A percentile compares a stretch with the other conserved stretches of the same genome.
Conservation (phyloP, 768 basidiomycete species). For the Leccinum subgranulosum region DNA sequence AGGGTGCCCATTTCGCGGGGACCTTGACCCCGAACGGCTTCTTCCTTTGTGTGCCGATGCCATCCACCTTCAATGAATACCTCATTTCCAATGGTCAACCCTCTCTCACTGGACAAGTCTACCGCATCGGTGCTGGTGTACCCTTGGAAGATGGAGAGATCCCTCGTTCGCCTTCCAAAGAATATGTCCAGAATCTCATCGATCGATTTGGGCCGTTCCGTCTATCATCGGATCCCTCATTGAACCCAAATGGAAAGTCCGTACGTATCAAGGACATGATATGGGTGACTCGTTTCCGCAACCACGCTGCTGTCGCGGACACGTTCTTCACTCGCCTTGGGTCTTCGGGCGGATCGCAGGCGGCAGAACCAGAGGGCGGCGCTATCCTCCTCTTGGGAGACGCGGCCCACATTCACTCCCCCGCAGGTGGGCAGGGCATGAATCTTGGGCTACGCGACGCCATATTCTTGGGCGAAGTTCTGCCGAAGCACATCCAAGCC, state of each 20-base stretch:
- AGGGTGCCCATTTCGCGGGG: neutral
- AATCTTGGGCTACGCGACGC: neutral
- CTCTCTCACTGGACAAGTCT: neutral
- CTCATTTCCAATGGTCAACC: neutral
- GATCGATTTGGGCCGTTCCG: conserved; percentile 39
- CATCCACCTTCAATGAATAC: neutral
- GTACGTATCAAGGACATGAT: conserved; percentile 37
- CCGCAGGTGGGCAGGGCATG: neutral
- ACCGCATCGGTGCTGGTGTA: neutral
- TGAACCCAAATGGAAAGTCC: conserved; percentile 30
- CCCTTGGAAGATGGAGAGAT: neutral
- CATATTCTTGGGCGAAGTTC: neutral
- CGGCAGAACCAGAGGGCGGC: conserved; percentile 6
- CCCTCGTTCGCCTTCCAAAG: conserved; percentile 31
- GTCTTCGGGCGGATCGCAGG: neutral
- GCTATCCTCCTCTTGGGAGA: neutral
- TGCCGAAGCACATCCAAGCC: neutral
- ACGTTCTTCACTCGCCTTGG: conserved; percentile 34
- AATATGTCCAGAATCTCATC: conserved; percentile 43
- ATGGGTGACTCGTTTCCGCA: conserved; percentile 49
- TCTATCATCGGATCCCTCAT: conserved; percentile 36
- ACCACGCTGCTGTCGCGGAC: conserved; percentile 44
- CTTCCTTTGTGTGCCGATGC: conserved; percentile 14
- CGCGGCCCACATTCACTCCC: neutral
- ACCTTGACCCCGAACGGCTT: conserved; percentile 9